phyloP scores from a whole-genome alignment of 2,329 filamentous ascomycete species.

The Fusarium sp. region DNA sequence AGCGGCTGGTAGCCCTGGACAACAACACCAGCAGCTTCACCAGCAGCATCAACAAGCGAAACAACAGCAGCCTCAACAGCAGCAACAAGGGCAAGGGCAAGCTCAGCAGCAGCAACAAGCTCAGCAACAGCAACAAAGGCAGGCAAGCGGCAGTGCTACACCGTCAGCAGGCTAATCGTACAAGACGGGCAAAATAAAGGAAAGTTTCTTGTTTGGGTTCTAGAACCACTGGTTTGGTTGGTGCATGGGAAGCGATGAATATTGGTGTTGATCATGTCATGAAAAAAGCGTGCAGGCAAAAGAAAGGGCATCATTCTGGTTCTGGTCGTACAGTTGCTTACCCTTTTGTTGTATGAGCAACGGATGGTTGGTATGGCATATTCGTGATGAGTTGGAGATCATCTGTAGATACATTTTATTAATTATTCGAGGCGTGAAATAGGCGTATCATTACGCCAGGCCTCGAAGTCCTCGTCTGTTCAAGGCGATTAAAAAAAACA shows the following conservation, averaged over 20 bases:
- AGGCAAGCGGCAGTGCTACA: slow-evolving; percentile 54
- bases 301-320: slow-evolving; percentile 10
- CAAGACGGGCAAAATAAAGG: not conserved
- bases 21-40: slow-evolving; percentile 42
- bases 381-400: slow-evolving; percentile 15
- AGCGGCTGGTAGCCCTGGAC: slow-evolving; percentile 43
- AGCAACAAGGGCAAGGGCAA: slow-evolving; percentile 8
- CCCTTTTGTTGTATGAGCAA: slow-evolving; percentile 21
- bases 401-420: slow-evolving; percentile 35
- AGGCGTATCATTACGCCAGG: slow-evolving; percentile 9
- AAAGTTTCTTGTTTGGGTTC: slow-evolving; percentile 18
- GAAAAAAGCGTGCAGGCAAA: slow-evolving; percentile 28
- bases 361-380: slow-evolving; percentile 19
- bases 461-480: slow-evolving; percentile 24
- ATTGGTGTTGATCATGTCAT: slow-evolving; percentile 30
- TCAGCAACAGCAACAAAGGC: slow-evolving; percentile 45
- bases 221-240: slow-evolving; percentile 15
- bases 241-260: slow-evolving; percentile 16
- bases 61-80: slow-evolving; percentile 35
- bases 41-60: slow-evolving; percentile 40
- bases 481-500: slow-evolving; percentile 28
- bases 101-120: slow-evolving; percentile 15
- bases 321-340: slow-evolving; percentile 21
- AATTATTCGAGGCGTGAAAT: slow-evolving; percentile 30
- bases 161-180: slow-evolving; percentile 46